Base-by-base conservation (phyloP, 1,284 basidiomycete genomes). In the Sporisorium graminicola region DNA sequence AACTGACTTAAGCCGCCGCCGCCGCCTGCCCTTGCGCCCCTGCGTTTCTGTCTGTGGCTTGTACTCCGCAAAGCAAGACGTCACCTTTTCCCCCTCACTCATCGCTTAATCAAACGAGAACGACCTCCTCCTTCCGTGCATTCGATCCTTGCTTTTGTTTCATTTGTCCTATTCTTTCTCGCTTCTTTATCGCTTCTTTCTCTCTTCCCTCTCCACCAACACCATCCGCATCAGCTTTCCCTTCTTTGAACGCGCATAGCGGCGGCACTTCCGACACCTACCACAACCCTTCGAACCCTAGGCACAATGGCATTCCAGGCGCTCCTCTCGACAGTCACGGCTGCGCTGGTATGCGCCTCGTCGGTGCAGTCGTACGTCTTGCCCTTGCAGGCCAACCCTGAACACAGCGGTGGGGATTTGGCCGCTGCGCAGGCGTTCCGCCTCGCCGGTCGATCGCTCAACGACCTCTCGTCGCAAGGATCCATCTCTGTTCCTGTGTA, bases 401-500 rank as follows among this genome's bases (percentile, higher is more conserved):
- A 63, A n/a, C 33, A 33, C 12, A 33, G n/a, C 18, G 63, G 55
- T 24, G 73, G 64, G 24, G 73, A 75, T 29, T 12, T 75, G 1
- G 68, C 73, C 3, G 29, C 42, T 7, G 64, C 67, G 10, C 59
- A 70, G 20, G 67, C 72, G 0, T 62, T 52, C 46, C 59, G 53
- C 20, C 60, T 66, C 9, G 40, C 56, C 24, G 58, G 63, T n/a
- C 63, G 64, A 42, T 75, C 67, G 37, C 60, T 71, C 37, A 42
- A 57, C 33, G 62, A 62, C 16, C 35, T 65, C 42, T 51, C 50
- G 20, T 54, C 49, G 20, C 42, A 61, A 24, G 64, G 73, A 1
- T 67, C 67, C 18, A 40, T 75, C 31, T 76, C 74, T 16, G 62
- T 81, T 0, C 75, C 74, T n/a, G 60, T 81, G 22, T 67, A 62